Conservation (phyloP, 345 rosid genomes). For the Heritiera littoralis region DNA sequence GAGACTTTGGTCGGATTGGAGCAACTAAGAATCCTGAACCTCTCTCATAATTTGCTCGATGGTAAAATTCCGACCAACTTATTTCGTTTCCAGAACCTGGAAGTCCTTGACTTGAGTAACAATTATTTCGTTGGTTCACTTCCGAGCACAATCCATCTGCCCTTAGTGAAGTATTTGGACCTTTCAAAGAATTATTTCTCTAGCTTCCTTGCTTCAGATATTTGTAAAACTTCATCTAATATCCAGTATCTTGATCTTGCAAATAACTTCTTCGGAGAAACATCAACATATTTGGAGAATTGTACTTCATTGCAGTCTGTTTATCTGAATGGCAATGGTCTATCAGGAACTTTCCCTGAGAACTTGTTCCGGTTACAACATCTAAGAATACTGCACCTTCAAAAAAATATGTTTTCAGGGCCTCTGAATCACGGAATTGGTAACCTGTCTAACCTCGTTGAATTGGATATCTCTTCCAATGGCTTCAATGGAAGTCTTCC, state of each 20-base stretch:
- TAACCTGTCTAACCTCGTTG: slow-evolving; percentile 32
- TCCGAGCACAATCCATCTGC: slow-evolving; percentile 7
- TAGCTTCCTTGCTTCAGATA: slow-evolving; percentile 17
- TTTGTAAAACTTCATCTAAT: slow-evolving; percentile 25
- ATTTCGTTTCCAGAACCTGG: slow-evolving; percentile 28
- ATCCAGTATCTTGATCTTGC: slow-evolving; percentile 30
- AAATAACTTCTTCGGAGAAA: slow-evolving; percentile 29
- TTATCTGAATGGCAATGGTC: slow-evolving; percentile 28
- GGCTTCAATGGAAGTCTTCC: slow-evolving; percentile 34
- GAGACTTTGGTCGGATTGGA: slow-evolving; percentile 29
- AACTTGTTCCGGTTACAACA: slow-evolving; percentile 26
- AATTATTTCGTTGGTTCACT: slow-evolving; percentile 26
- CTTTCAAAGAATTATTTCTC: slow-evolving; percentile 28
- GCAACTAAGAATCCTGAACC: slow-evolving; percentile 33
- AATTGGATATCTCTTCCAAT: slow-evolving; percentile 34
- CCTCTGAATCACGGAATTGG: slow-evolving; percentile 16
- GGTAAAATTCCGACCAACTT: slow-evolving; percentile 22
- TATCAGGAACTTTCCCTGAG: slow-evolving; percentile 30
- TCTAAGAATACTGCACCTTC: slow-evolving; percentile 28
- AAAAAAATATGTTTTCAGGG: slow-evolving; percentile 33
- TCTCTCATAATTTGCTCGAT: slow-evolving; percentile 29
- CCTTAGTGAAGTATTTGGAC: slow-evolving; percentile 27
- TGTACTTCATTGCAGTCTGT: slow-evolving; percentile 36
- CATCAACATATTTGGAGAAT: slow-evolving; percentile 20
- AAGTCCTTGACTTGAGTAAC: slow-evolving; percentile 34